Base-by-base conservation (phyloP, 192 early-diverging fungal species). In the Jimgerdemannia lactiflua region DNA sequence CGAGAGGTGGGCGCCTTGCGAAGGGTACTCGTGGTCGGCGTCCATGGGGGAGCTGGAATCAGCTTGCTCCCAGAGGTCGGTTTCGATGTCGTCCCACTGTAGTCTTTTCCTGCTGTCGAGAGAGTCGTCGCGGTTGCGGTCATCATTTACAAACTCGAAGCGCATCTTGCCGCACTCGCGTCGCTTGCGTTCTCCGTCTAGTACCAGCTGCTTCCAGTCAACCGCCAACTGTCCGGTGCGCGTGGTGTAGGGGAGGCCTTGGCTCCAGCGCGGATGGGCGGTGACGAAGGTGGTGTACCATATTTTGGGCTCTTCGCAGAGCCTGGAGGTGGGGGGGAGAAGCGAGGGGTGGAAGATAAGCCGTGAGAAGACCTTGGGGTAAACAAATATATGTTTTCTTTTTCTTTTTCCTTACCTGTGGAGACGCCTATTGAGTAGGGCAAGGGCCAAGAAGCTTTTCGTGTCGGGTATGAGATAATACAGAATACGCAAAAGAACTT, bases 141-240 rank as follows among this genome's bases (percentile, higher is more conserved):
- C 49, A 14, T 59, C 49, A 59, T 6, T 14, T 59, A 59, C 49
- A 59, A 59, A 59, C 49, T 59, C 49, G 2, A 59, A 59, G 8
- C 49, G 49, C 49, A 59, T 59, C 8, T 59, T 59, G 6, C 6
- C 14, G 49, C 8, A 6, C 8, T 2, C 49, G 14, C 6, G 49
- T 59, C 49, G 49, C 49, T 59, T 59, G 49, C 49, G 49, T 14
- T 59, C 49, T 14, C 6, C 49, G 49, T 77, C 75, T 42, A 77
- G 39, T 11, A 81, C 76, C 75, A 81, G 77, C 4, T 68, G 43
- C 54, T 77, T 74, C 79, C 79, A 81, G 42, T 81, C 70, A 17
- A 81, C 74, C 3, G 72, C 43, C 41, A 43, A n/a, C 3, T 42
- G 41, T 18, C 39, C 68, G 39, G 59, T 10, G 59, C 64, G 49